phyloP scores from a whole-genome alignment of 805 yeast species.

The Kodamaea nitidulidarum region DNA sequence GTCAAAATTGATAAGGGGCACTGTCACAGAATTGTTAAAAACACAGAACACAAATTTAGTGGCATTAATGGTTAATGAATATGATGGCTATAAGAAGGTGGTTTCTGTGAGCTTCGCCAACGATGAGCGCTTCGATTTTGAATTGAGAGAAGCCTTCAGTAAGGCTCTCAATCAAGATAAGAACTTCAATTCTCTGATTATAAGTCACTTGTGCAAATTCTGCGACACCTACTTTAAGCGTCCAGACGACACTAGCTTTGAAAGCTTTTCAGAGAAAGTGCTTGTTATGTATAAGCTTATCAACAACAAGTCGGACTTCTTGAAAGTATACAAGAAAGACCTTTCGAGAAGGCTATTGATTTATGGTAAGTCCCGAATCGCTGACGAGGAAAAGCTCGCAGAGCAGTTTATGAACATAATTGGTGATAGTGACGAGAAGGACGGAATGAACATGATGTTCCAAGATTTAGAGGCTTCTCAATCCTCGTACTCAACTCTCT shows the following conservation, averaged over 20 bases:
- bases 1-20: neutral
- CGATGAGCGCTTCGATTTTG: conserved; percentile 23
- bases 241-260: conserved; percentile 9
- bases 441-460: conserved; percentile 30
- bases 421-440: conserved; percentile 30
- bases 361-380: conserved; percentile 16
- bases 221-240: conserved; percentile 26
- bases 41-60: conserved; percentile 4
- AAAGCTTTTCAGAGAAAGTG: conserved; percentile 16
- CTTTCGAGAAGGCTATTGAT: conserved; percentile 35
- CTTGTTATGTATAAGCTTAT: conserved; percentile 29
- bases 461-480: conserved; percentile 26
- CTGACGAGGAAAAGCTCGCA: conserved; percentile 22
- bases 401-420: conserved; percentile 20
- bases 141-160: conserved; percentile 28
- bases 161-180: conserved; percentile 14
- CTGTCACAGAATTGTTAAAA: neutral
- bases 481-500: conserved; percentile 11
- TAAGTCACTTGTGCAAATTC: conserved; percentile 26
- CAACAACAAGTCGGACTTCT: conserved; percentile 31
- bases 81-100: conserved; percentile 12
- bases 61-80: conserved; percentile 13
- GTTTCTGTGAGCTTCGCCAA: conserved; percentile 12
- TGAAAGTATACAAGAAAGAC: conserved; percentile 28
- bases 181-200: conserved; percentile 14